Base-by-base conservation (phyloP, 495 filamentous ascomycete genomes). In the Aspergillus mulundensis region DNA sequence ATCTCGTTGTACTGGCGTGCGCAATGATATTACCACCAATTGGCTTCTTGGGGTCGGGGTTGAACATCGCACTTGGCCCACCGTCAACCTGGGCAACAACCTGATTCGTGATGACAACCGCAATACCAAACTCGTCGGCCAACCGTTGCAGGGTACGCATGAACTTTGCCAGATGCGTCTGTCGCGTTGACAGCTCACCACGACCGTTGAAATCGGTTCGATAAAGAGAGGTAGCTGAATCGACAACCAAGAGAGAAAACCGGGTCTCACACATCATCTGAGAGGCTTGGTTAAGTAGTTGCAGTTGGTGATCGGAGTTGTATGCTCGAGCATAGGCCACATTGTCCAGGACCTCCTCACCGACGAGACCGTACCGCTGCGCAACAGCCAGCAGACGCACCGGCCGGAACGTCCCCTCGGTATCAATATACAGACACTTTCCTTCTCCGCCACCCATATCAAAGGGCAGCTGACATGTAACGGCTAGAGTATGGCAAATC, bases 181-280 rank as follows among this genome's bases (percentile, higher is more conserved):
- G 94, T 46, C 94, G 80, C 16, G 85, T 86, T 16, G 87, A 92
- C 25, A 98, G 81, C 71, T 98, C 94, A 54, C 94, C 94, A 66
- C 94, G 89, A 21, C 94, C 94, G 46, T 88, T 80, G 74, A 97
- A 98, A 63, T 98, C 94, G 1, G 94, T 98, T 45, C 94, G 84
- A 70, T 97, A 98, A 19, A 98, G 80, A 1, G 93, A 88, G 0
- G 93, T 98, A 16, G 94, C 94, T 28, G 87, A 92, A 74, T 98
- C 94, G 54, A 98, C 95, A 43, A 98, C 83, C 36, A 98, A 81
- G 5, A 98, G 81, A 16, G 92, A 96, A 76, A 98, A 98, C 5
- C 94, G 87, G 2, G 94, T 97, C 70, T 97, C 95, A 55, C 91
- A 96, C 94, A 98, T 98, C 94, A 98, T 98, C 47, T 88, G 81